Conservation (phyloP, 2,329 filamentous ascomycete species). For the Xylaria sp. region DNA sequence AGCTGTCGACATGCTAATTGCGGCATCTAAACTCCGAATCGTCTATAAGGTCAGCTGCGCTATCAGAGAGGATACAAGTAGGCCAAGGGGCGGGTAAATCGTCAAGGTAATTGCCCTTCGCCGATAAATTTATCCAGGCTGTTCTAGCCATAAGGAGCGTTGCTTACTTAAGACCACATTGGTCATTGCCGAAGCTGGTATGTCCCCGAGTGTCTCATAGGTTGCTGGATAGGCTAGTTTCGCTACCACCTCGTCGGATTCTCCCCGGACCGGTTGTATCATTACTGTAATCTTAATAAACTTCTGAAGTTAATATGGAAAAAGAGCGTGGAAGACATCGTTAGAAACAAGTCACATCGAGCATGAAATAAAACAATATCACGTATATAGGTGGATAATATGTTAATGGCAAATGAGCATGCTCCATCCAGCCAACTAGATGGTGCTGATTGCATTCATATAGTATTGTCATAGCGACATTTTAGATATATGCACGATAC, state of each 20-base stretch:
- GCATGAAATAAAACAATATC: neutral
- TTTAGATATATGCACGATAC: slow-evolving; percentile 25
- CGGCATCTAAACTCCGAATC: slow-evolving; percentile 33
- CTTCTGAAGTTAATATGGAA: slow-evolving; percentile 13
- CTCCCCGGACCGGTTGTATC: slow-evolving; percentile 8
- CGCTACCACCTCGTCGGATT: slow-evolving; percentile 19
- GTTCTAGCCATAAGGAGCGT: slow-evolving; percentile 25
- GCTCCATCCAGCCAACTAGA: slow-evolving; percentile 36
- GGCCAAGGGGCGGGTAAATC: slow-evolving; percentile 39
- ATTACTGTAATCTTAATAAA: neutral
- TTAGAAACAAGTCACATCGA: slow-evolving; percentile 1
- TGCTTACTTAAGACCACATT: slow-evolving; percentile 5
- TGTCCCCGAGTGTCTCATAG: neutral
- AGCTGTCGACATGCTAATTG: slow-evolving; percentile 31
- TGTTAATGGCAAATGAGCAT: slow-evolving; percentile 38
- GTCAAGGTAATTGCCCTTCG: slow-evolving; percentile 33
- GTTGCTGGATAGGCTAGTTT: slow-evolving; percentile 1
- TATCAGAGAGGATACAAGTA: slow-evolving; percentile 24
- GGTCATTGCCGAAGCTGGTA: slow-evolving; percentile 6
- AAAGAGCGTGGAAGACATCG: neutral
- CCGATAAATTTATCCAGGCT: slow-evolving; percentile 35
- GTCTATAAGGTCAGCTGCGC: slow-evolving; percentile 31
- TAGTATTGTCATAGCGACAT: slow-evolving; percentile 27
- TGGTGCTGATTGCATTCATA: slow-evolving; percentile 41
- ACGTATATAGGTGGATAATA: neutral